Conservation (phyloP, 2,329 filamentous ascomycete genomes). For the Leptographium lundbergii region DNA sequence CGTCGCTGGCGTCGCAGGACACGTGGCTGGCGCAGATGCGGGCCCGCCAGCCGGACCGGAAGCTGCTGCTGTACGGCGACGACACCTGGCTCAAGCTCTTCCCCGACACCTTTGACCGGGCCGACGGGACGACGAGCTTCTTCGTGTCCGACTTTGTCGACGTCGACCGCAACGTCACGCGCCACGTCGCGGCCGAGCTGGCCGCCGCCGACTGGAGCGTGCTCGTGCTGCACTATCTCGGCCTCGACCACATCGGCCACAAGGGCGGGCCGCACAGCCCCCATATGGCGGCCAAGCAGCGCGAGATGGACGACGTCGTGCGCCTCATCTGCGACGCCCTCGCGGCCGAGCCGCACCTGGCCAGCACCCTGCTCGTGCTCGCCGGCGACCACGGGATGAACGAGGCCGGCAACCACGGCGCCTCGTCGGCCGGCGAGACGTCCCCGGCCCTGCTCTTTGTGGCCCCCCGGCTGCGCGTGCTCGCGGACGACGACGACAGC, state of each 20-base stretch:
- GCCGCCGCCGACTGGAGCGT: conserved; percentile 73
- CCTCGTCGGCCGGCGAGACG: conserved; percentile 86
- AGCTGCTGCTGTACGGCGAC: conserved; percentile 89
- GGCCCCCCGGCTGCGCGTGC: conserved; percentile 56
- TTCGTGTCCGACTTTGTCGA: conserved; percentile 98
- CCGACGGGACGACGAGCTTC: conserved; percentile 92
- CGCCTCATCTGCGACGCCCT: conserved; percentile 65
- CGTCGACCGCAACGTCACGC: conserved; percentile 94
- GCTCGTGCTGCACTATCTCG: conserved; percentile 90
- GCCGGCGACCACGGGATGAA: conserved; percentile 99
- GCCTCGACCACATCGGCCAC: conserved; percentile 93
- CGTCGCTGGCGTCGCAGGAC: conserved; percentile 77
- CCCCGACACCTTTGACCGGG: conserved; percentile 71
- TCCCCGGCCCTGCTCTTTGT: conserved; percentile 86
- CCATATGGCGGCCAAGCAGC: conserved; percentile 87
- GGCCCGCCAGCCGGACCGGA: conserved; percentile 49
- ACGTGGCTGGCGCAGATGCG: conserved; percentile 94
- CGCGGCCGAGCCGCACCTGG: conserved; percentile 53
- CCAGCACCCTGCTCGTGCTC: conserved; percentile 70
- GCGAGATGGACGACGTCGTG: conserved; percentile 50
- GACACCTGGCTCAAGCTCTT: conserved; percentile 98
- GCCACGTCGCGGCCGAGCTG: conserved; percentile 71
- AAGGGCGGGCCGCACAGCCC: conserved; percentile 77
- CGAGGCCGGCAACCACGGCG: conserved; percentile 91
- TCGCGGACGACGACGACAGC: neutral